These are phyloP conservation scores for Melanogaster broomeanus DNA, from an alignment of 768 basidiomycete genomes.

Conservation along the genomic window DNA sequence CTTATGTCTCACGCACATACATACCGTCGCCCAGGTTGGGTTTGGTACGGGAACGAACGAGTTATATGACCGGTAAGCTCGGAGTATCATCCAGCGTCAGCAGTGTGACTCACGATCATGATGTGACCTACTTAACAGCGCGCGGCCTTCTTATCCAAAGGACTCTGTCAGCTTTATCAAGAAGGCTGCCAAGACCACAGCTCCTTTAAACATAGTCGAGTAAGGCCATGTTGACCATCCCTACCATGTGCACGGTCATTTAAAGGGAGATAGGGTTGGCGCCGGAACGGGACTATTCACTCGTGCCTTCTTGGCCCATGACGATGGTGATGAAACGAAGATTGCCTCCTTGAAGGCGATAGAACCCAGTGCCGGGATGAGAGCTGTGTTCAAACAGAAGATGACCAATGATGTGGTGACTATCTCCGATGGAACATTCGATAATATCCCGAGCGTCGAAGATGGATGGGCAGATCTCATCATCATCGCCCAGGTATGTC, in stretches of 20 bases:
- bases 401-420: constrained; percentile 54
- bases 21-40: constrained; percentile 67
- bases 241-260: not conserved
- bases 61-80: constrained; percentile 66
- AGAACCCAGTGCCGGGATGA: constrained; percentile 90
- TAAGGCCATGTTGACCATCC: constrained; percentile 37
- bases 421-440: constrained; percentile 69
- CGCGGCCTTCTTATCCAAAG: constrained; percentile 80
- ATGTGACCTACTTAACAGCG: constrained; percentile 43
- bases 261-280: constrained; percentile 57
- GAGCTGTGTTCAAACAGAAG: constrained; percentile 62
- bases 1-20: constrained; percentile 47
- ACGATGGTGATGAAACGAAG: constrained; percentile 50
- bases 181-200: constrained; percentile 37
- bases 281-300: constrained; percentile 91
- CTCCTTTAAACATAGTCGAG: constrained; percentile 69
- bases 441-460: constrained; percentile 51
- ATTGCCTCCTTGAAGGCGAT: constrained; percentile 64
- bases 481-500: constrained; percentile 68
- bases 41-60: constrained; percentile 85
- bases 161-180: constrained; percentile 63
- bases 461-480: constrained; percentile 79
- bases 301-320: constrained; percentile 70
- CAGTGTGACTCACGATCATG: not conserved
- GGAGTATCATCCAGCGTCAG: not conserved